A percentile compares a stretch with the other conserved stretches of the same genome.
Evolutionary conservation across 257 asterid species (phyloP).

Genomic region (Anisodus tanguticus): DNA sequence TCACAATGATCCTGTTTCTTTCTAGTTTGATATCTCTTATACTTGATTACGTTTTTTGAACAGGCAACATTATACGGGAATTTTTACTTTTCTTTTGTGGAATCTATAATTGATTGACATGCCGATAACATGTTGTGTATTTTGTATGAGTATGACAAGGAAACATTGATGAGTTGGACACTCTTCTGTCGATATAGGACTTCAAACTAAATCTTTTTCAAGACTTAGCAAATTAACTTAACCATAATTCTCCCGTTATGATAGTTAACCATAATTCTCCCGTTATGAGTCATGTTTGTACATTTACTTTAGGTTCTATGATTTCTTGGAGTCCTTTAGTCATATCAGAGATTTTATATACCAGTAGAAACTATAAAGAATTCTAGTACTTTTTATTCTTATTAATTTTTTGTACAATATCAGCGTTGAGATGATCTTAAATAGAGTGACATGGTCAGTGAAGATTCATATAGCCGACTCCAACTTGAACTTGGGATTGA

Average conservation of each 20-base stretch:
- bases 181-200: neutral
- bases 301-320: neutral
- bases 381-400: neutral
- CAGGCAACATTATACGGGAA: neutral
- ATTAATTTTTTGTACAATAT: neutral
- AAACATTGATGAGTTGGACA: neutral
- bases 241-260: neutral
- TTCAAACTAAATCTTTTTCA: constrained; percentile 12
- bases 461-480: neutral
- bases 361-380: neutral
- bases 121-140: neutral
- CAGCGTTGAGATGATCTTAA: neutral
- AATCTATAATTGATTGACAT: neutral
- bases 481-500: neutral
- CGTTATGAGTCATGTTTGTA: neutral
- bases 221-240: neutral
- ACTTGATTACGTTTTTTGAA: neutral
- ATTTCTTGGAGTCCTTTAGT: neutral
- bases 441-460: neutral
- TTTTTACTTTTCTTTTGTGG: neutral
- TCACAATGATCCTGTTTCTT: neutral
- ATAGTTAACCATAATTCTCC: too few relatives aligned
- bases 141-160: neutral
- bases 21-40: neutral
- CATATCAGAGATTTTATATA: neutral